Conservation (phyloP, 305 asterid genomes). For the Solanum hybrid region DNA sequence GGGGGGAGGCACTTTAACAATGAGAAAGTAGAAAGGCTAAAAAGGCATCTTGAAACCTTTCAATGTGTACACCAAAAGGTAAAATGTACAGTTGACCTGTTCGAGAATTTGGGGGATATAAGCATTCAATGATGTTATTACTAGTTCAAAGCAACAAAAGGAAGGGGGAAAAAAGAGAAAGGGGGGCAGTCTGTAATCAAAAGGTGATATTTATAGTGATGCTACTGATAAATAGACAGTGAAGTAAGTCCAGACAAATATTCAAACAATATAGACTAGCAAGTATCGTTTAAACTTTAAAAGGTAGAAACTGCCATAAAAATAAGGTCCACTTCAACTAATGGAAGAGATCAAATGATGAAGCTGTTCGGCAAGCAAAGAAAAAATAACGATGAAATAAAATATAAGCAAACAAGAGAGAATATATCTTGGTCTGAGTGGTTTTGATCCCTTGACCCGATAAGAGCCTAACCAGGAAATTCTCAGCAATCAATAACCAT, state of each 20-base stretch:
- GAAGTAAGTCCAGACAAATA: not conserved
- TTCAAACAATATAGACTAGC: not conserved
- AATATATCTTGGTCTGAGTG: not conserved
- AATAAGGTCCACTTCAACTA: not conserved
- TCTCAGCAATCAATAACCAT: not conserved
- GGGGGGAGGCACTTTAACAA: not conserved
- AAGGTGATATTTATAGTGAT: not conserved
- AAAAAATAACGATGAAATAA: not conserved
- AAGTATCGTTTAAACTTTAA: not conserved
- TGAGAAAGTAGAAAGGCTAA: not conserved
- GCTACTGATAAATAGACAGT: not conserved
- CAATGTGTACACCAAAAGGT: not conserved
- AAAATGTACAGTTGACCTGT: not conserved
- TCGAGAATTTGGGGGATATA: not conserved
- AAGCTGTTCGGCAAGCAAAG: not conserved
- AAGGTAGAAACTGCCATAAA: not conserved
- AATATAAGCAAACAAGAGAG: not conserved
- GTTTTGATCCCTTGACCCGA: not conserved
- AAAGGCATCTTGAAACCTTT: not conserved
- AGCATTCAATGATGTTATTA: not conserved
- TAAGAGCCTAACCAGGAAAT: not conserved
- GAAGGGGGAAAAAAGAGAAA: not conserved
- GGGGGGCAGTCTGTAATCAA: not conserved
- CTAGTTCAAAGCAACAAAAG: not conserved
- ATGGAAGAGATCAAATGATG: not conserved